phyloP scores from a whole-genome alignment of 257 asterid species.

The Fraxinus quadrangulata region DNA sequence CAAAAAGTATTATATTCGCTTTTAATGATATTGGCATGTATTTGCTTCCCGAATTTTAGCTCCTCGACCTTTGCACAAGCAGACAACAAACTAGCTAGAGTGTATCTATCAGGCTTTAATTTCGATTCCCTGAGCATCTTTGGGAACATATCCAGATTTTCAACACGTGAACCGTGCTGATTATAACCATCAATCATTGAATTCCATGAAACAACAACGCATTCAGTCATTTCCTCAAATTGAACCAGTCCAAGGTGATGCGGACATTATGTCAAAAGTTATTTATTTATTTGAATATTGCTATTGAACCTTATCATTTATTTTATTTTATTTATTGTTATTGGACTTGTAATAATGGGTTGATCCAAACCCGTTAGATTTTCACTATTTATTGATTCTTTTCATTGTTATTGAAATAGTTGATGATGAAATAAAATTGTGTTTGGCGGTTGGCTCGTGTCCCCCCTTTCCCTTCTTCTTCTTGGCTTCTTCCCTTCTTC shows the following conservation, averaged over 20 bases:
- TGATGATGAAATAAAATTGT: no score
- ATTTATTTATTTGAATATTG: no score
- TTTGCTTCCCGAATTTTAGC: slow-evolving; percentile 59
- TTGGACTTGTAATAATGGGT: no score
- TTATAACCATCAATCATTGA: slow-evolving; percentile 75
- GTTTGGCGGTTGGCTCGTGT: no score
- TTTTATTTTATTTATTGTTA: no score
- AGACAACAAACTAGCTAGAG: slow-evolving; percentile 67
- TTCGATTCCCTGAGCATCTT: slow-evolving; percentile 52
- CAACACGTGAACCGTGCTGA: slow-evolving; percentile 57
- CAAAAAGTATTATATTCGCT: slow-evolving; percentile 49
- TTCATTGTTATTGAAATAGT: no score
- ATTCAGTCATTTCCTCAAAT: slow-evolving; percentile 66
- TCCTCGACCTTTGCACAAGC: slow-evolving; percentile 68
- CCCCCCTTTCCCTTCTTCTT: no score
- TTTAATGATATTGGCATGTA: slow-evolving; percentile 64
- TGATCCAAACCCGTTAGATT: no score
- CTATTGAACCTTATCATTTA: no score
- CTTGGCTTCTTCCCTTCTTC: no score
- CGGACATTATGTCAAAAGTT: no score
- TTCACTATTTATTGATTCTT: no score
- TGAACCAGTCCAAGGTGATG: slow-evolving; percentile 27
- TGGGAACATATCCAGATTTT: slow-evolving; percentile 56
- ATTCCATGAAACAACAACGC: slow-evolving; percentile 78
- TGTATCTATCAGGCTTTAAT: slow-evolving; percentile 62